Evolutionary conservation across 108 stramenopile genomes (phyloP).

Genomic region (Conticribra weissflogii): DNA sequence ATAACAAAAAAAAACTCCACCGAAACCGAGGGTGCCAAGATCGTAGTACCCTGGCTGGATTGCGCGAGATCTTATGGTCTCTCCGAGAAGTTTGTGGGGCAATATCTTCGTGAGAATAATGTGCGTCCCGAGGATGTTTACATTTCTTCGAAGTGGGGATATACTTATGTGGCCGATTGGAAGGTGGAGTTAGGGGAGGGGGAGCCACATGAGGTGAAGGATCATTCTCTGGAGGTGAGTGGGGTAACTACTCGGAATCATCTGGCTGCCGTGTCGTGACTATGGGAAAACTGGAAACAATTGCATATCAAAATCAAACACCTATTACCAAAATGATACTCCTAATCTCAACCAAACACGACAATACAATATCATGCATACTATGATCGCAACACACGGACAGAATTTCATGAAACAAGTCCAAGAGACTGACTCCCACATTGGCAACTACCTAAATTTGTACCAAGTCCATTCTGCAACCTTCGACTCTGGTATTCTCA

Average conservation of each 20-base stretch:
- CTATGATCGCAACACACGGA: too few relatives aligned
- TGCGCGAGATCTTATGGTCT: conserved; percentile 83
- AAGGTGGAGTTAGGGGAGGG: conserved; percentile 61
- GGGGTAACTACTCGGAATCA: neutral
- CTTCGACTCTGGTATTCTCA: conserved; percentile 75
- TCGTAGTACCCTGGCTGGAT: conserved; percentile 73
- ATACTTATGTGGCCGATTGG: conserved; percentile 82
- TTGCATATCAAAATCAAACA: too few relatives aligned
- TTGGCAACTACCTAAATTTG: conserved; percentile 71
- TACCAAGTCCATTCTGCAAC: conserved; percentile 87
- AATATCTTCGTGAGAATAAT: conserved; percentile 58
- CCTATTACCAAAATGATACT: too few relatives aligned
- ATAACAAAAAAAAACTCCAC: neutral
- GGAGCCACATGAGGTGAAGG: conserved; percentile 80
- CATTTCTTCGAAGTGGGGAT: conserved; percentile 79
- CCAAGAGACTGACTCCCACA: conserved; percentile 52
- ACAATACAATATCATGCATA: too few relatives aligned
- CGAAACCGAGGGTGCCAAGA: too few relatives aligned
- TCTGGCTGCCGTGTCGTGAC: too few relatives aligned
- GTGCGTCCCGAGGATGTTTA: conserved; percentile 54
- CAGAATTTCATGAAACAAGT: conserved; percentile 67
- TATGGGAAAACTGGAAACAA: too few relatives aligned
- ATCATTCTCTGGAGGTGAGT: conserved; percentile 70
- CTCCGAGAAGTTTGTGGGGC: conserved; percentile 75
- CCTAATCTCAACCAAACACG: too few relatives aligned